A percentile compares a stretch with the other conserved stretches of the same genome.
These are phyloP conservation scores for Aphanoascus verrucosus DNA, from an alignment of 2,329 filamentous ascomycete species.

Conservation along the genomic window DNA sequence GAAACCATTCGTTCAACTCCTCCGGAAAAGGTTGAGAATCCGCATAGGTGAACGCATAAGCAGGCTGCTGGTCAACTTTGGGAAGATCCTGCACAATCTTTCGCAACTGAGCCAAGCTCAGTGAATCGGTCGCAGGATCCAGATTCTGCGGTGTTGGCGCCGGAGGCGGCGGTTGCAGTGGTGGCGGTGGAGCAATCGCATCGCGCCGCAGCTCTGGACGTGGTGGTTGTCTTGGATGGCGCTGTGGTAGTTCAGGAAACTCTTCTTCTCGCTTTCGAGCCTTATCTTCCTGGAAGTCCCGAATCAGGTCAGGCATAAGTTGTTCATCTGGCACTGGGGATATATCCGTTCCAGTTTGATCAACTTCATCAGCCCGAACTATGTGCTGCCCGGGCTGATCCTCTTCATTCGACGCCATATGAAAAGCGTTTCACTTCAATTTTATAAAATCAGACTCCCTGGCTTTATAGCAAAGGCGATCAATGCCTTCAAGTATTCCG, in stretches of 20 bases:
- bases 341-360: conserved; percentile 40
- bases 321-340: conserved; percentile 36
- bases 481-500: neutral
- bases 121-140: conserved; percentile 49
- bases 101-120: conserved; percentile 63
- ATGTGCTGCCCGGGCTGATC: conserved; percentile 29
- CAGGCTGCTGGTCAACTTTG: conserved; percentile 54
- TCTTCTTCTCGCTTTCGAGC: conserved; percentile 14
- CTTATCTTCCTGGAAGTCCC: conserved; percentile 24
- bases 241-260: conserved; percentile 14
- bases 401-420: conserved; percentile 6
- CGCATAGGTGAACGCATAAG: conserved; percentile 77
- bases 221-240: conserved; percentile 17
- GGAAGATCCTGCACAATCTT: conserved; percentile 65
- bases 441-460: neutral
- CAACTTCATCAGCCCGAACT: conserved; percentile 41
- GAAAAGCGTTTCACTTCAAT: neutral
- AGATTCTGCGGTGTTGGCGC: conserved; percentile 31
- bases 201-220: conserved; percentile 32
- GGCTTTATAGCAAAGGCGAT: neutral
- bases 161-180: conserved; percentile 36
- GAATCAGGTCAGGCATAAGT: conserved; percentile 33
- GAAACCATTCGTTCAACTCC: conserved; percentile 96
- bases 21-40: conserved; percentile 66
- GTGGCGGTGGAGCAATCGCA: conserved; percentile 29